These are phyloP conservation scores for Dioscorea zingiberensis DNA, from an alignment of 106 monocot genomes.

Conservation along the genomic window DNA sequence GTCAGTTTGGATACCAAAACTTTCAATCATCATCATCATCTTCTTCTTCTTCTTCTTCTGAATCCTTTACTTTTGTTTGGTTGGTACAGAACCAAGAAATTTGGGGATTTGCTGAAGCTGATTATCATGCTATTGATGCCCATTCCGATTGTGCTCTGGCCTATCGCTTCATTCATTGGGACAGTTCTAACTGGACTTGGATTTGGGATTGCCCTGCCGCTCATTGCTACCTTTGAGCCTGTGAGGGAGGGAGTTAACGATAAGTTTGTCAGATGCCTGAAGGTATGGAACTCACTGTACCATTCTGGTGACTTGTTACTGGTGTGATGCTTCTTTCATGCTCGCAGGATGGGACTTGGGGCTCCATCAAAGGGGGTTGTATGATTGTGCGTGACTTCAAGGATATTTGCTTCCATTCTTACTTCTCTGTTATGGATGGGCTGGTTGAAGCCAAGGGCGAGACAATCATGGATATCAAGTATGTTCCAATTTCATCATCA, in stretches of 20 bases:
- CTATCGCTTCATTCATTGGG: slow-evolving; percentile 3
- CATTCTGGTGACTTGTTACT: neutral
- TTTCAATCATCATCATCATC: too few species aligned
- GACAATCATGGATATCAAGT: slow-evolving; percentile 13
- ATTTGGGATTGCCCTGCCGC: slow-evolving; percentile 22
- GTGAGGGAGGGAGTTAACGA: slow-evolving; percentile 2
- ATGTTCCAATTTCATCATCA: neutral
- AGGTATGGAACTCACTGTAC: slow-evolving; percentile 6
- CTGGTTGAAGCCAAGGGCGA: slow-evolving; percentile 16
- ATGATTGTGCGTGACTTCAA: slow-evolving; percentile 28
- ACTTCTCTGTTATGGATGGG: slow-evolving; percentile 42
- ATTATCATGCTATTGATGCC: slow-evolving; percentile 11
- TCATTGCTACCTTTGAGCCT: slow-evolving; percentile 26
- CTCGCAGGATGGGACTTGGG: slow-evolving; percentile 27
- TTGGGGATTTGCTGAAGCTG: slow-evolving; percentile 19
- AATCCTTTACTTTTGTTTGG: neutral
- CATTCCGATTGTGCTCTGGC: slow-evolving; percentile 21
- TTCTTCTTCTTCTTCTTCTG: neutral
- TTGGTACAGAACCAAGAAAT: slow-evolving; percentile 20
- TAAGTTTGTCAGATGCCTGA: slow-evolving; percentile 17
- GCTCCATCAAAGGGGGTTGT: slow-evolving; percentile 12
- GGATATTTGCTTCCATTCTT: slow-evolving; percentile 37
- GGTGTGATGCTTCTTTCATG: slow-evolving; percentile 6
- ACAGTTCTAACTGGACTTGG: slow-evolving; percentile 7
- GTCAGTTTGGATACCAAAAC: too few species aligned